Base-by-base conservation (phyloP, 495 filamentous ascomycete species). In the Lophiostoma macrostomum region DNA sequence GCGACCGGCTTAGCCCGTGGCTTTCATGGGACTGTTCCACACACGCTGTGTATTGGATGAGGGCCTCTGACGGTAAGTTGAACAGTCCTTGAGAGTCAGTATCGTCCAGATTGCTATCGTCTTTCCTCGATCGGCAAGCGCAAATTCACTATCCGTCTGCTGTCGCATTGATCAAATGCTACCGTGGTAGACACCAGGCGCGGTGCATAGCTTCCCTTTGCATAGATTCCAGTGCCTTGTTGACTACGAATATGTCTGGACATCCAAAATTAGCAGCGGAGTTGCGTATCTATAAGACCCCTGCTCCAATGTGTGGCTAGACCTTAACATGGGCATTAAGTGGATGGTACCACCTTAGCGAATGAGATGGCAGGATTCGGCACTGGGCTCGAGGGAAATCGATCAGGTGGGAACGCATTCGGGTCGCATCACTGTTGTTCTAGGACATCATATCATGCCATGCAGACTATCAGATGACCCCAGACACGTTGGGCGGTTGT, bases 301-400 rank as follows among this genome's bases (percentile, higher is more conserved):
- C 3, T 14, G n/a, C n/a, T n/a, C n/a, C n/a, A 13, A 34, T 27
- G 32, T 58, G 55, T 52, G 55, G 55, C 55, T 30, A 22, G 36
- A 41, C 24, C 30, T 40, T 48, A 58, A 53, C 18, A 53, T 31
- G 18, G 34, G 24, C 28, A 34, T 53, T 57, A 57, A 57, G 53
- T 52, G 55, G 47, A 40, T 53, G 32, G 18, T n/a, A 20, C 19
- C 14, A 41, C 27, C 1, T 31, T 14, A 50, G 32, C 55, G 47
- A 58, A 58, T 58, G 6, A 28, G 10, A 47, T n/a, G 29, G 20
- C 20, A 4, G 8, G 25, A 42, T 31, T 10, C 32, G 2, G 18
- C 55, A 18, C 25, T 13, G 14, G 8, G 7, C 14, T 23, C 22
- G 18, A 34, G 12, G 12, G 16, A 25, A 28, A 51, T 18, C 25